phyloP scores from a whole-genome alignment of 805 yeast species.

The Ascoidea tarda region DNA sequence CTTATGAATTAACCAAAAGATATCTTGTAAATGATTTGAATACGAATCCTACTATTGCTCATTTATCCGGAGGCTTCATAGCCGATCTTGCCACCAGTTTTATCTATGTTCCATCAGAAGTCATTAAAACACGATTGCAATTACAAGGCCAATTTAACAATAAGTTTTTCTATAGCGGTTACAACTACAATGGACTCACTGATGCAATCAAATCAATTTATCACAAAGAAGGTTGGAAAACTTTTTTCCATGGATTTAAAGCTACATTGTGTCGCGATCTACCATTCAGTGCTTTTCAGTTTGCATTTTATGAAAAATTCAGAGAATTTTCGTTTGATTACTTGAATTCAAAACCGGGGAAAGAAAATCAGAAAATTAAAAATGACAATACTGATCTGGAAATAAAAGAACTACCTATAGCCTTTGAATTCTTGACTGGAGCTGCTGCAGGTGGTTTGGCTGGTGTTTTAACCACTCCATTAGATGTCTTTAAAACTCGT shows the following conservation, averaged over 20 bases:
- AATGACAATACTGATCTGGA: slow-evolving; percentile 11
- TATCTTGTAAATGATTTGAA: slow-evolving; percentile 45
- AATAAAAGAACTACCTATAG: slow-evolving; percentile 32
- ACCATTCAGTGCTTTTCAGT: slow-evolving; percentile 92
- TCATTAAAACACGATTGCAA: slow-evolving; percentile 83
- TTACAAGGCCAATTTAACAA: slow-evolving; percentile 83
- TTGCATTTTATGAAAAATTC: slow-evolving; percentile 86
- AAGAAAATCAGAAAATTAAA: slow-evolving; percentile 5
- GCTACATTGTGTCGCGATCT: slow-evolving; percentile 87
- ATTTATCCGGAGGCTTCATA: slow-evolving; percentile 75
- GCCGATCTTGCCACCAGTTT: slow-evolving; percentile 87
- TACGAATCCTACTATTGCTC: slow-evolving; percentile 66
- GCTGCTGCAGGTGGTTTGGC: slow-evolving; percentile 95
- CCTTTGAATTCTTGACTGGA: slow-evolving; percentile 69
- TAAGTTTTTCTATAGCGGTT: slow-evolving; percentile 65
- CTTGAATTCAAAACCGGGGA: not conserved
- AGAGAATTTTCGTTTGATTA: slow-evolving; percentile 37
- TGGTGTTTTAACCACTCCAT: slow-evolving; percentile 78
- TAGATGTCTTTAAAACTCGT: slow-evolving; percentile 86
- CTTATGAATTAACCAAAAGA: slow-evolving; percentile 77
- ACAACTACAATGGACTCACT: slow-evolving; percentile 64
- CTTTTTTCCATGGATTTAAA: slow-evolving; percentile 83
- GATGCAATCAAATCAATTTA: slow-evolving; percentile 60
- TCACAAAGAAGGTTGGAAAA: slow-evolving; percentile 53
- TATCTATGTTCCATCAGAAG: slow-evolving; percentile 92